Evolutionary conservation across 768 basidiomycete genomes (phyloP), one percentile per base, ranked within the genome.

Genomic region (Tricholoma furcatifolium): DNA sequence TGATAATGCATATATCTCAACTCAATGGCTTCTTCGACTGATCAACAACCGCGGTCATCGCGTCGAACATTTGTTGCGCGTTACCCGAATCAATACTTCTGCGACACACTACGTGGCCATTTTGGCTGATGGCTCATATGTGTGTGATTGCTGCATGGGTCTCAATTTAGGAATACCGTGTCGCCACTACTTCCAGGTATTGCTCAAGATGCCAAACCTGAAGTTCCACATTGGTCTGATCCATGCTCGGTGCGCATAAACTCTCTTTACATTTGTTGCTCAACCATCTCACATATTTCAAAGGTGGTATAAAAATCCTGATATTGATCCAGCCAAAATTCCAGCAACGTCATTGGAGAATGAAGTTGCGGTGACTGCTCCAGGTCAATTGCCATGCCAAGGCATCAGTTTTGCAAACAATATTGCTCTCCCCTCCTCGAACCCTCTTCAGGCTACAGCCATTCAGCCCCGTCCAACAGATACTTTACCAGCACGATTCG

Each of bases 91-190:
- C 14, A 54, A 32, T 21, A 60, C 60, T 0, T 20, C 35, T 4
- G 47, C 54, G 1, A 46, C 55, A 7, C 67, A 69, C 44, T 50
- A 62, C 35, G 18, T 70, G 2, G 61, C 51, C 6, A 21, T 69
- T 8, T 49, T 70, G 2, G 31, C 51, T 3, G 60, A 62, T 31
- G 50, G 53, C 2, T 40, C 49, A 11, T 62, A 63, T 38, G 34
- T 66, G 9, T 69, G 68, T 58, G 63, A 68, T 42, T 69, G 65
- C 45, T 62, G 60, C 43, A 67, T 67, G 63, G 57, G 60, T 2
- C 34, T 54, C 24, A 68, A 65, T 49, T 53, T 64, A n/a, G 63
- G 65, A 7, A 53, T 68, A 9, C 63, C 60, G 2, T 70, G 66
- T 38, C 54, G 51, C 3, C 65, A 67, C 39, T 66, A 59, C 47